phyloP scores from a whole-genome alignment of 192 early-diverging fungal species.

The Phycomyces nitens region DNA sequence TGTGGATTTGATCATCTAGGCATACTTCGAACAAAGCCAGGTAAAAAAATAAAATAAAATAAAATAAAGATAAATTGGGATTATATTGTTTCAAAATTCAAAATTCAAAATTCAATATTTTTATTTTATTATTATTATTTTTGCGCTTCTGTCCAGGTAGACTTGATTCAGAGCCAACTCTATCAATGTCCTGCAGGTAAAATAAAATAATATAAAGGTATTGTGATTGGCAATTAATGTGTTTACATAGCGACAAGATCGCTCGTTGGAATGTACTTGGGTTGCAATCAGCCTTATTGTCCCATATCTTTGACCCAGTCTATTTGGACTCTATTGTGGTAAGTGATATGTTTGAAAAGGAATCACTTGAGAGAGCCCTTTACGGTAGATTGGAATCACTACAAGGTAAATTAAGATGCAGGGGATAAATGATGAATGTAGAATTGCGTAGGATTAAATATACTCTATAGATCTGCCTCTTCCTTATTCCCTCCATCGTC shows the following conservation, averaged over 20 bases:
- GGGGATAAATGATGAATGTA: background rate
- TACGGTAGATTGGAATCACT: constrained; percentile 43
- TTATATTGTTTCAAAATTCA: background rate
- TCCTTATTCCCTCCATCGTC: constrained; percentile 13
- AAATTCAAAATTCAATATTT: background rate
- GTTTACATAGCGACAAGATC: constrained; percentile 77
- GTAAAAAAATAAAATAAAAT: no score
- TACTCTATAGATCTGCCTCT: constrained; percentile 14
- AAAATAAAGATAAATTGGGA: no score
- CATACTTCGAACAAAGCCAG: constrained; percentile 74
- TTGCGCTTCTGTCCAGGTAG: constrained; percentile 36
- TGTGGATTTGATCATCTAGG: constrained; percentile 54
- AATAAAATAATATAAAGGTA: background rate
- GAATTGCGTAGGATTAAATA: no score
- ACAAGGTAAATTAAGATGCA: constrained; percentile 8
- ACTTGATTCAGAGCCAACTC: constrained; percentile 65
- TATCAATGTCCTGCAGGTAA: constrained; percentile 73
- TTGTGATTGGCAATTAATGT: background rate
- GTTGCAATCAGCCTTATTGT: constrained; percentile 66
- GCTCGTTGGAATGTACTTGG: constrained; percentile 85
- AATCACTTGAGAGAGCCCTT: constrained; percentile 64
- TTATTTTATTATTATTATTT: background rate
- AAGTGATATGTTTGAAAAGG: constrained; percentile 64
- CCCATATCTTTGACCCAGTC: constrained; percentile 61
- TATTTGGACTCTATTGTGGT: constrained; percentile 64